Evolutionary conservation across 2,329 filamentous ascomycete genomes (phyloP).

Genomic region (Aspergillus sp.): DNA sequence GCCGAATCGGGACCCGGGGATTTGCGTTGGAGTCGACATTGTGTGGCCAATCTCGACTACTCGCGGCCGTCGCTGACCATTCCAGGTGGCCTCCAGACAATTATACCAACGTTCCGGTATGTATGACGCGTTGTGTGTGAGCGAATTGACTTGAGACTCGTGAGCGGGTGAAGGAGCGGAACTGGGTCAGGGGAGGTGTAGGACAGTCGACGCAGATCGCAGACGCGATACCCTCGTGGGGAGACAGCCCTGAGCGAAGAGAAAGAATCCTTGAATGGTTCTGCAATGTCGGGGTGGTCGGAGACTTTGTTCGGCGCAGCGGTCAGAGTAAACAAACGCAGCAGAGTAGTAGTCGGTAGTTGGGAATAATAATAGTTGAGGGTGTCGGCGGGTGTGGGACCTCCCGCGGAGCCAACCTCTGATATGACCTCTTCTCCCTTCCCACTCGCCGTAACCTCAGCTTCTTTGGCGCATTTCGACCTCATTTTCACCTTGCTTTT

Average conservation of each 20-base stretch:
- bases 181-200: conserved; percentile 31
- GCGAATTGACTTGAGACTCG: conserved; percentile 5
- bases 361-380: conserved; percentile 11
- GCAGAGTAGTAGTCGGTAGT: background rate
- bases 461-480: background rate
- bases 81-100: conserved; percentile 16
- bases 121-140: conserved; percentile 17
- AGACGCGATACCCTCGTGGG: background rate
- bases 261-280: background rate
- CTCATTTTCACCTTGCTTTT: background rate
- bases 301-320: background rate
- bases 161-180: conserved; percentile 20
- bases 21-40: conserved; percentile 39
- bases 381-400: conserved; percentile 16
- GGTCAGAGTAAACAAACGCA: conserved; percentile 9
- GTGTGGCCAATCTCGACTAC: conserved; percentile 38
- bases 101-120: conserved; percentile 2
- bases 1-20: conserved; percentile 30
- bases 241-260: conserved; percentile 1
- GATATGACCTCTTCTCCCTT: conserved; percentile 11
- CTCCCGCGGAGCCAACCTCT: conserved; percentile 19
- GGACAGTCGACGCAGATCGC: conserved; percentile 2
- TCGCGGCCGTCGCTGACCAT: conserved; percentile 35
- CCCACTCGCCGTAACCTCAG: background rate
- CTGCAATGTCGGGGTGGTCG: background rate